Base-by-base conservation (phyloP, 495 filamentous ascomycete genomes). In the Cercophora sp. region DNA sequence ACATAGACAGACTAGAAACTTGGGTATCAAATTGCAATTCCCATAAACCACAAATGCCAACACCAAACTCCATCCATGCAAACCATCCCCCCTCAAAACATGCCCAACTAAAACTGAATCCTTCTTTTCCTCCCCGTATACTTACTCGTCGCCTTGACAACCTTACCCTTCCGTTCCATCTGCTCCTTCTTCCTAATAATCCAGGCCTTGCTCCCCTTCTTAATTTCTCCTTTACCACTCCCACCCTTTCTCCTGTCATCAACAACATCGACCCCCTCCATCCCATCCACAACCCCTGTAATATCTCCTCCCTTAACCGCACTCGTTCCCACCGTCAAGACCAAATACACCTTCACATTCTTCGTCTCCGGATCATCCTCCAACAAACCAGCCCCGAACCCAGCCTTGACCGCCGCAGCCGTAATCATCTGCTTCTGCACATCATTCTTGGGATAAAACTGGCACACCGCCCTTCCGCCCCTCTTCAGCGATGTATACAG, bases 401-500 rank as follows among this genome's bases (percentile, higher is more conserved):
- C 93, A 4, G 93, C 93, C 63, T 85, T 89, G 50, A 96, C 86
- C 1, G 93, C 93, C 15, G 93, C 91, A 13, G 72, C 72, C 43
- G 85, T 89, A 49, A 97, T 91, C 93, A 97, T 96, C 52, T 75
- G 81, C 63, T 89, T 85, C 72, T 97, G 93, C 54, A 77, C 76
- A 59, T 93, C 89, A 67, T 98, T 96, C 73, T 93, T 94, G 3
- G 93, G 94, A 67, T 98, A 98, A 66, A 98, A 97, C 64, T 97
- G 93, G 62, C 91, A 92, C 19, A 97, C 93, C 1, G 94, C 93
- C 34, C 88, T 80, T 19, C 91, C 93, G 8, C 93, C 93, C 4
- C 94, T 77, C 51, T 85, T 79, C 49, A 98, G 69, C 66, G 82
- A 85, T 18, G 87, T 82, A 69, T 96, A 97, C 5, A 98, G 72